These are phyloP conservation scores for Candida maltosa DNA, from an alignment of 805 yeast species.

Conservation along the genomic window DNA sequence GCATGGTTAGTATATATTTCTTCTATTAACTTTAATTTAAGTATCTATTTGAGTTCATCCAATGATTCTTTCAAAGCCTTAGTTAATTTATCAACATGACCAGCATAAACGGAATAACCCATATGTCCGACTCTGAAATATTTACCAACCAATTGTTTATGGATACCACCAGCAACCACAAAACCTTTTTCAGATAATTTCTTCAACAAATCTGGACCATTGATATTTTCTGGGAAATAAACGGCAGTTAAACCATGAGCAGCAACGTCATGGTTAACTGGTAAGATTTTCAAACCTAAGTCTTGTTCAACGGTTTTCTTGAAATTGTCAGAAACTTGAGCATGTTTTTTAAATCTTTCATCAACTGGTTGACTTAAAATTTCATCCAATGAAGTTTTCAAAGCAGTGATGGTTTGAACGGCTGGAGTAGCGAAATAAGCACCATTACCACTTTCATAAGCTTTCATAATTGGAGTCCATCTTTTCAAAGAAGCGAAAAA, in stretches of 20 bases:
- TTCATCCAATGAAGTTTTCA: constrained; percentile 71
- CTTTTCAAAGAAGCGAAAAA: constrained; percentile 71
- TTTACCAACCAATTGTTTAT: constrained; percentile 70
- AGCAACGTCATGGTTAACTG: constrained; percentile 54
- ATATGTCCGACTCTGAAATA: constrained; percentile 95
- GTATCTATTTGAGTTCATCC: constrained; percentile 15
- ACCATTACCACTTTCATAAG: constrained; percentile 74
- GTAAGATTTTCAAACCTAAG: constrained; percentile 68
- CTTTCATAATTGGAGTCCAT: constrained; percentile 88
- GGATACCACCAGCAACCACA: constrained; percentile 87
- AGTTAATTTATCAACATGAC: constrained; percentile 34
- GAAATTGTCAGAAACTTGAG: constrained; percentile 58
- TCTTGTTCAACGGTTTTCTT: constrained; percentile 49
- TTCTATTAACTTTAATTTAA: too few species aligned
- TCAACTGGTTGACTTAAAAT: constrained; percentile 56
- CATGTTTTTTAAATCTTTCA: constrained; percentile 62
- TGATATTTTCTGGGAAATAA: constrained; percentile 73
- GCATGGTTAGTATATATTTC: not conserved
- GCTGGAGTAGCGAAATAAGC: constrained; percentile 98
- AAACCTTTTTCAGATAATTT: constrained; percentile 61
- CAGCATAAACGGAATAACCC: constrained; percentile 68
- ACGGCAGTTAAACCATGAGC: constrained; percentile 87
- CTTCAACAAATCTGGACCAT: constrained; percentile 64
- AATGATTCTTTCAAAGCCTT: constrained; percentile 32
- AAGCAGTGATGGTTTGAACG: constrained; percentile 78